Evolutionary conservation across 2,329 filamentous ascomycete species (phyloP).

Genomic region (Juglanconis juglandina): DNA sequence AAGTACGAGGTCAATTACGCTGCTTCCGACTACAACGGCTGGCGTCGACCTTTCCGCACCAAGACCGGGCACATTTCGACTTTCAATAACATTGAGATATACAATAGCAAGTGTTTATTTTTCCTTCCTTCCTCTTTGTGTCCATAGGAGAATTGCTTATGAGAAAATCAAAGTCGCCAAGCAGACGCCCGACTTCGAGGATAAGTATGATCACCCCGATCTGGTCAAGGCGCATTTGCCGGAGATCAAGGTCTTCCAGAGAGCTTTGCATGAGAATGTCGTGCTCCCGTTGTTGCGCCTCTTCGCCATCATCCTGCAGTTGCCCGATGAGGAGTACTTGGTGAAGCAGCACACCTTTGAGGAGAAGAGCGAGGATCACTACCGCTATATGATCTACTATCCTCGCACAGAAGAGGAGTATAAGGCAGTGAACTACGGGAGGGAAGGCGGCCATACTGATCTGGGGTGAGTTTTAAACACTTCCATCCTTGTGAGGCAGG

Average conservation of each 20-base stretch:
- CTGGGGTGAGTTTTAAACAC: not conserved
- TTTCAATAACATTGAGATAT: conserved; percentile 36
- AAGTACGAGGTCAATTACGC: conserved; percentile 50
- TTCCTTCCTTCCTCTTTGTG: not conserved
- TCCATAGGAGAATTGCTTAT: not conserved
- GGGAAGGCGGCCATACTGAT: not conserved
- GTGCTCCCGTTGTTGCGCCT: conserved; percentile 32
- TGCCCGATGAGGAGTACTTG: conserved; percentile 51
- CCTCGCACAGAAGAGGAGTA: conserved; percentile 44
- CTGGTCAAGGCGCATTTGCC: conserved; percentile 28
- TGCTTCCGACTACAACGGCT: conserved; percentile 55
- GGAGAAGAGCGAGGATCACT: conserved; percentile 50
- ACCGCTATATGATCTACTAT: conserved; percentile 59
- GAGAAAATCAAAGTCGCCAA: conserved; percentile 28
- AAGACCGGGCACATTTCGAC: conserved; percentile 13
- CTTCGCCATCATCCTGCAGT: conserved; percentile 50
- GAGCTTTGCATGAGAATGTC: conserved; percentile 28
- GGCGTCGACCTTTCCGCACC: conserved; percentile 20
- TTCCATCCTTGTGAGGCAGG: not conserved
- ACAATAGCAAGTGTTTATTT: conserved; percentile 25
- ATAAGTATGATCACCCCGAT: not conserved
- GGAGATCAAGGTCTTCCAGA: conserved; percentile 32
- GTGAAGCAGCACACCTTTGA: conserved; percentile 52
- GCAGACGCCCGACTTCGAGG: conserved; percentile 28
- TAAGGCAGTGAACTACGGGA: conserved; percentile 28